These are phyloP conservation scores for Hypoxylon perforatum DNA, from an alignment of 495 filamentous ascomycete genomes.

Conservation along the genomic window DNA sequence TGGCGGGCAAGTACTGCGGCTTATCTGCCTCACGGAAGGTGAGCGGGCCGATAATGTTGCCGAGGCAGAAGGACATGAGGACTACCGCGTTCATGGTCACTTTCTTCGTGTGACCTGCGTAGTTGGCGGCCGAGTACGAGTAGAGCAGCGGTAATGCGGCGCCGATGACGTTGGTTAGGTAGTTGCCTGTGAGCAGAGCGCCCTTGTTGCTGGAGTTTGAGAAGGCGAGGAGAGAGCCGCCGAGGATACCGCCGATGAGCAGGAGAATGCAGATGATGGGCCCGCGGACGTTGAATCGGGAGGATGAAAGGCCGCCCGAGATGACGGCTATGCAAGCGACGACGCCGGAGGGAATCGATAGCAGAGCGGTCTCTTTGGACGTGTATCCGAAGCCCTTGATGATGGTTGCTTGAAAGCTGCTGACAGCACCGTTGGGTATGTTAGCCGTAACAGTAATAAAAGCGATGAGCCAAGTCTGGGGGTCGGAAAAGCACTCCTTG, in stretches of 20 bases:
- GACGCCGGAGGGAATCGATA: conserved; percentile 37
- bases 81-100: conserved; percentile 42
- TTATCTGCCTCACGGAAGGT: conserved; percentile 39
- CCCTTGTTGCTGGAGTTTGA: conserved; percentile 44
- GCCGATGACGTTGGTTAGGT: conserved; percentile 48
- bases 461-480: conserved; percentile 59
- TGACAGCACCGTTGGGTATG: conserved; percentile 38
- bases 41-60: conserved; percentile 44
- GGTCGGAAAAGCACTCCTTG: conserved; percentile 65
- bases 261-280: conserved; percentile 30
- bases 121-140: conserved; percentile 40
- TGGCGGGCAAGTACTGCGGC: conserved; percentile 40
- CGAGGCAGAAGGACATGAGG: conserved; percentile 38
- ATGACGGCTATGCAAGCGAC: conserved; percentile 28
- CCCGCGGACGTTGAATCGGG: conserved; percentile 32
- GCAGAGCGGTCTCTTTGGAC: conserved; percentile 43
- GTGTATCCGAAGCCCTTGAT: conserved; percentile 59
- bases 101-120: conserved; percentile 45
- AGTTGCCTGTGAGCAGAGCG: conserved; percentile 53
- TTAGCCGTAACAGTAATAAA: conserved; percentile 29
- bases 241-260: conserved; percentile 48
- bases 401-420: conserved; percentile 49
- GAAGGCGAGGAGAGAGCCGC: conserved; percentile 50
- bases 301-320: conserved; percentile 17
- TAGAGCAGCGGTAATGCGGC: conserved; percentile 35